Evolutionary conservation across 306 rosid species (phyloP).

Genomic region (Sicyos baderoa): DNA sequence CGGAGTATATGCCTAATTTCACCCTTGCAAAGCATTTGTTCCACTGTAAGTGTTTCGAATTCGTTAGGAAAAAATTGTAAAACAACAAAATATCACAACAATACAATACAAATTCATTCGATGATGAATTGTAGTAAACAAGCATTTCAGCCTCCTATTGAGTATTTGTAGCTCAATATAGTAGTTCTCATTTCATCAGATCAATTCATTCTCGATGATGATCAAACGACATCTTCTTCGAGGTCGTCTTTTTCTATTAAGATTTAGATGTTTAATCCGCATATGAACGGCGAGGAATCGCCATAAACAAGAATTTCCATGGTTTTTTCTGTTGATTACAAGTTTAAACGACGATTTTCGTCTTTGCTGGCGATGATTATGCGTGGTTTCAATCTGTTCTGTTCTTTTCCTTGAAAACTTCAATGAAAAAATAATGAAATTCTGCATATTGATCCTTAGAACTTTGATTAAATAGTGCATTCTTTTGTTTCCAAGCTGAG

Average conservation of each 20-base stretch:
- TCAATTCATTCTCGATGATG: background rate
- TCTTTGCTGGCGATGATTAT: background rate
- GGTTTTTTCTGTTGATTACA: background rate
- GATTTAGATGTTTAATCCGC: background rate
- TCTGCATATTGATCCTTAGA: background rate
- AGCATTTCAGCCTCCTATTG: too few relatives aligned
- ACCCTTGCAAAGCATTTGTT: constrained; percentile 78
- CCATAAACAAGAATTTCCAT: background rate
- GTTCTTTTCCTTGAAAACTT: background rate
- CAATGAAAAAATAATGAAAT: background rate
- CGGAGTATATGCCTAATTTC: constrained; percentile 70
- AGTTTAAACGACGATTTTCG: background rate
- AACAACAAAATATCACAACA: too few relatives aligned
- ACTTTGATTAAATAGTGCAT: background rate
- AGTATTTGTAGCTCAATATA: too few relatives aligned
- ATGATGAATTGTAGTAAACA: too few relatives aligned
- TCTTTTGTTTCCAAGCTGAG: background rate
- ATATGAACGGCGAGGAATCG: too few relatives aligned
- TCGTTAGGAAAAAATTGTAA: too few relatives aligned
- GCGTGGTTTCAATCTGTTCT: background rate
- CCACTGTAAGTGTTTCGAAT: constrained; percentile 36
- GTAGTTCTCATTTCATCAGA: too few relatives aligned
- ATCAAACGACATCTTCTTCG: background rate
- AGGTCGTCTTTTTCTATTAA: too few relatives aligned
- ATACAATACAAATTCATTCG: too few relatives aligned